Conservation (phyloP, 495 filamentous ascomycete genomes). For the Penicillium roqueforti region DNA sequence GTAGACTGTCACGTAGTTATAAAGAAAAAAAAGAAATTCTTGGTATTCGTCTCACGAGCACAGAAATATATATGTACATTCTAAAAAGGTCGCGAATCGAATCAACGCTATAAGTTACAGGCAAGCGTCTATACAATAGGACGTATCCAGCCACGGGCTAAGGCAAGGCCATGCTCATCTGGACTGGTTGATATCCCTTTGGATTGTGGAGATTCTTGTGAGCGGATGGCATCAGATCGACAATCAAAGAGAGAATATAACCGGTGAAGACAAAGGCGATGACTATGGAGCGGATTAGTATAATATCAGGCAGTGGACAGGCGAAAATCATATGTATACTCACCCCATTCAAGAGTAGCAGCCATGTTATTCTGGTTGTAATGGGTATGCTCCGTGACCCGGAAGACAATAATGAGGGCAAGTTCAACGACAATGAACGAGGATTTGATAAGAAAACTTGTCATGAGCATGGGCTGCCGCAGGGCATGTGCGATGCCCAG, state of each 20-base stretch:
- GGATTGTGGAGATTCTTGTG: conserved; percentile 3
- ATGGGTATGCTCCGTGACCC: conserved; percentile 10
- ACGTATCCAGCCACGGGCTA: neutral
- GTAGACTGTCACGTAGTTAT: too few species aligned
- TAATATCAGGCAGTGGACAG: neutral
- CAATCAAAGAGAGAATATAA: conserved; percentile 20
- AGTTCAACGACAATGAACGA: conserved; percentile 22
- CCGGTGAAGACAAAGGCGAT: conserved; percentile 22
- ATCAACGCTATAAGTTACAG: conserved; percentile 1
- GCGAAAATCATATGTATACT: neutral
- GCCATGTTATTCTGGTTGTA: conserved; percentile 16
- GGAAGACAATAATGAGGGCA: conserved; percentile 18
- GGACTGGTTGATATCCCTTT: conserved; percentile 18
- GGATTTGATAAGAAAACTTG: conserved; percentile 20
- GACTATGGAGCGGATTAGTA: neutral
- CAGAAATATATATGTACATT: conserved; percentile 3
- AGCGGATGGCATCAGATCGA: conserved; percentile 13
- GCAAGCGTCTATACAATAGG: neutral
- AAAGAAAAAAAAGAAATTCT: neutral
- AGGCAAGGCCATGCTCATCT: conserved; percentile 12
- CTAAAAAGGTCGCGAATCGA: neutral
- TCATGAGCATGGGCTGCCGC: conserved; percentile 14
- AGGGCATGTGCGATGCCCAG: conserved; percentile 8
- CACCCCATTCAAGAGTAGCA: conserved; percentile 21
- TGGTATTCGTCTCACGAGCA: conserved; percentile 5